These are phyloP conservation scores for Fusarium sp. DNA, from an alignment of 2,329 filamentous ascomycete genomes.

Conservation along the genomic window DNA sequence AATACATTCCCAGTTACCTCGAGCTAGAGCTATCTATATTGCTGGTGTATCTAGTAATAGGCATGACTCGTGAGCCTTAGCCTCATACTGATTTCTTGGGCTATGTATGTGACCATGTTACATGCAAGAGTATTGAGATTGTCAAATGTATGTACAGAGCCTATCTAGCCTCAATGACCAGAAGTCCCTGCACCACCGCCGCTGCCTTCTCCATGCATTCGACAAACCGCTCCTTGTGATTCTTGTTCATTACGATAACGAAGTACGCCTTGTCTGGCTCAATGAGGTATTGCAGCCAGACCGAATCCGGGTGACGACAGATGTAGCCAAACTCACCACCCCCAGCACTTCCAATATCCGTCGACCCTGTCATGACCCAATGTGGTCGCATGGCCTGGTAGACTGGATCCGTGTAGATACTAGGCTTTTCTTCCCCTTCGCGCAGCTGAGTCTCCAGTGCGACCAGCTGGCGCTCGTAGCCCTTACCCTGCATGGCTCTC, in stretches of 20 bases:
- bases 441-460: constrained; percentile 22
- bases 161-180: neutral
- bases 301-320: constrained; percentile 1
- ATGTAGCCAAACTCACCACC: neutral
- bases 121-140: neutral
- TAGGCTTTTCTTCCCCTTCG: constrained; percentile 12
- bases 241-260: neutral
- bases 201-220: neutral
- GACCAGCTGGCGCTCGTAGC: constrained; percentile 29
- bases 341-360: neutral
- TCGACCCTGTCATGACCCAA: constrained; percentile 4
- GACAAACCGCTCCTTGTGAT: neutral
- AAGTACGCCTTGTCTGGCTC: constrained; percentile 2
- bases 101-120: too few relatives aligned
- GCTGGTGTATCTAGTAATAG: too few relatives aligned
- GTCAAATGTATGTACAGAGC: too few relatives aligned
- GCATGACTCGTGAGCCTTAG: too few relatives aligned
- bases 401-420: constrained; percentile 24
- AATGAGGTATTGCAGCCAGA: constrained; percentile 1
- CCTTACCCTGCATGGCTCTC: constrained; percentile 23
- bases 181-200: neutral
- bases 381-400: constrained; percentile 6
- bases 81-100: too few relatives aligned
- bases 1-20: too few relatives aligned
- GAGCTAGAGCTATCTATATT: too few relatives aligned